Conservation (phyloP, 78 protist genomes). For the Dictyostelium brefeldianum region DNA sequence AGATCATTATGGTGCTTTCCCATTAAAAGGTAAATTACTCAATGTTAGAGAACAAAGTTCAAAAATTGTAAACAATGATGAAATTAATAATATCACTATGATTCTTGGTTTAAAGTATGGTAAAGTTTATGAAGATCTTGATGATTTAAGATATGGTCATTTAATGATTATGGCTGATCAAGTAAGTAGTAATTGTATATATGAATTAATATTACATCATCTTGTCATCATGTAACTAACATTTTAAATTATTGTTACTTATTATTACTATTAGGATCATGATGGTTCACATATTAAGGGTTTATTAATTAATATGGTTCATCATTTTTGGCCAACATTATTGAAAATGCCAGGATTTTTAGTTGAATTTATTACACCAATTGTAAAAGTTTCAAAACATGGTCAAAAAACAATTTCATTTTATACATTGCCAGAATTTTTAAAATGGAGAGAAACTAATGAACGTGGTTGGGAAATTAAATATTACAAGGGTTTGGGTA, state of each 20-base stretch:
- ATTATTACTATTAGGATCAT: conserved; percentile 88
- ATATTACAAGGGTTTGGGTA: conserved; percentile 99
- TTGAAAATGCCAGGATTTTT: conserved; percentile 93
- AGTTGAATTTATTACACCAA: conserved; percentile 99
- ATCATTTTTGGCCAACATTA: conserved; percentile 98
- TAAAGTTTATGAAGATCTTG: conserved; percentile 69
- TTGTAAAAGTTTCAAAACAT: conserved; percentile 92
- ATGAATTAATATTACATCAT: neutral
- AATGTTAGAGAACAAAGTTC: conserved; percentile 98
- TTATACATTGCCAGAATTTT: conserved; percentile 89
- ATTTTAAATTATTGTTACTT: too few relatives aligned
- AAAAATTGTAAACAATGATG: conserved; percentile 90
- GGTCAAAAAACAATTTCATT: neutral
- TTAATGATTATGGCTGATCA: conserved; percentile 99
- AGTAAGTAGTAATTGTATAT: conserved; percentile 5
- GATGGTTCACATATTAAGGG: conserved; percentile 99
- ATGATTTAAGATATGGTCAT: conserved; percentile 97
- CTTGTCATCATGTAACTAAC: too few relatives aligned
- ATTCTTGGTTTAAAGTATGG: conserved; percentile 96
- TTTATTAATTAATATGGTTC: conserved; percentile 97
- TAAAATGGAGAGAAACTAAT: conserved; percentile 81
- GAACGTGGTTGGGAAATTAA: conserved; percentile 88
- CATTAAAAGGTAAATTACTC: conserved; percentile 98
- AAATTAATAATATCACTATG: conserved; percentile 88
- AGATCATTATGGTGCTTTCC: conserved; percentile 99